Evolutionary conservation across 2,329 filamentous ascomycete genomes (phyloP).

Genomic region (Elsinoe necatrix): DNA sequence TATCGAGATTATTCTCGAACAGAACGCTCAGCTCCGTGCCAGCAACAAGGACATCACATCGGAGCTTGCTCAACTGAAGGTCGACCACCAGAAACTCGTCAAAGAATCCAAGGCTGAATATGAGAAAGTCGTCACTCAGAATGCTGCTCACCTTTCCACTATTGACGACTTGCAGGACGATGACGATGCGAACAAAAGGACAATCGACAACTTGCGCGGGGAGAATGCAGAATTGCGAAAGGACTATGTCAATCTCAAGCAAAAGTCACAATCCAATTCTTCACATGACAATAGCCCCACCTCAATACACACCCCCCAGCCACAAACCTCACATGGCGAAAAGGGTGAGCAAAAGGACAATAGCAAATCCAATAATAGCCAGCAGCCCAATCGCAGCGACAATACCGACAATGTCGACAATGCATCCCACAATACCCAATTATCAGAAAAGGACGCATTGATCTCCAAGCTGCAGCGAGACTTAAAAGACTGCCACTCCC

Average conservation of each 20-base stretch:
- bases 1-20: not conserved
- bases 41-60: not conserved
- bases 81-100: not conserved
- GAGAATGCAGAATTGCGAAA: not conserved
- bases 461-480: not conserved
- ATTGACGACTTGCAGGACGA: not conserved
- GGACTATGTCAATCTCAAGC: not conserved
- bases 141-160: not conserved
- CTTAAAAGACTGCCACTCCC: not conserved
- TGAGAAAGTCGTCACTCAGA: not conserved
- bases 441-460: not conserved
- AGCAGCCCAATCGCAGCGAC: not conserved
- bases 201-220: not conserved
- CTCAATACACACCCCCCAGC: not conserved
- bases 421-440: not conserved
- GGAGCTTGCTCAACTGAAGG: not conserved
- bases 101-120: not conserved
- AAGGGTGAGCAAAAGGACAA: not conserved
- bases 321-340: not conserved
- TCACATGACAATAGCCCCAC: not conserved
- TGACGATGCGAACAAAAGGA: not conserved
- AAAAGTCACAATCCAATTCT: not conserved
- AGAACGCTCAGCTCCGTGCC: not conserved
- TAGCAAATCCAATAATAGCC: not conserved
- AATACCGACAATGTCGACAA: not conserved